A percentile compares a stretch with the other conserved stretches of the same genome.
These are phyloP conservation scores for Xylaria sp. DNA, from an alignment of 2,329 filamentous ascomycete genomes.

Conservation along the genomic window DNA sequence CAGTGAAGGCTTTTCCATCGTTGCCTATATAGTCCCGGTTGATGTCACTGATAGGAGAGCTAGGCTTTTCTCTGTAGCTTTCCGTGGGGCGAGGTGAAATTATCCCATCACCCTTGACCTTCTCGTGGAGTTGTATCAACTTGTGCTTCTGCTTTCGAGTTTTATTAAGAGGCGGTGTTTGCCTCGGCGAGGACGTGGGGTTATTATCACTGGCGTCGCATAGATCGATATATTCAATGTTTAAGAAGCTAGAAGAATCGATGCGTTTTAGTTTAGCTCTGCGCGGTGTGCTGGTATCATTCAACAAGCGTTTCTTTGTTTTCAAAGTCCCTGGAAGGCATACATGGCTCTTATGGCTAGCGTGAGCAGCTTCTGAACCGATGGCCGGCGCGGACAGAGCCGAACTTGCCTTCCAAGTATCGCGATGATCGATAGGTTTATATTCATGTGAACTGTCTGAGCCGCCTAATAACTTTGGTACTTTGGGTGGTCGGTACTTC, in stretches of 20 bases:
- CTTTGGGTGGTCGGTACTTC: slow-evolving; percentile 58
- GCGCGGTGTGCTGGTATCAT: slow-evolving; percentile 1
- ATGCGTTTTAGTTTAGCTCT: neutral
- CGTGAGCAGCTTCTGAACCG: neutral
- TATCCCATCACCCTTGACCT: slow-evolving; percentile 17
- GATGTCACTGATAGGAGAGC: neutral
- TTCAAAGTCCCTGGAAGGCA: neutral
- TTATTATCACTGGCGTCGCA: slow-evolving; percentile 26
- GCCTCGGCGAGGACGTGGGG: neutral
- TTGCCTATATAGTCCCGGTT: neutral
- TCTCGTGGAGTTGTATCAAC: slow-evolving; percentile 15
- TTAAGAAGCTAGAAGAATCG: slow-evolving; percentile 12
- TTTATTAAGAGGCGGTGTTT: neutral
- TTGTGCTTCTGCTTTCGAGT: slow-evolving; percentile 13
- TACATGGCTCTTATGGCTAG: neutral
- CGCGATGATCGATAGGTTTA: neutral
- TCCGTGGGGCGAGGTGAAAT: slow-evolving; percentile 17
- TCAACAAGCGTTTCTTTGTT: neutral
- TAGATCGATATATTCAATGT: slow-evolving; percentile 39
- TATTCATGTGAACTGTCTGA: slow-evolving; percentile 34
- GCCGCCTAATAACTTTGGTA: slow-evolving; percentile 29
- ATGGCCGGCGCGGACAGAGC: neutral
- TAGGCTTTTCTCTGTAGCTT: slow-evolving; percentile 6
- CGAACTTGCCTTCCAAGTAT: neutral
- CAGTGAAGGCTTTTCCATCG: neutral